Evolutionary conservation across 2,329 filamentous ascomycete genomes (phyloP).

Genomic region (Hysterium pulicare): DNA sequence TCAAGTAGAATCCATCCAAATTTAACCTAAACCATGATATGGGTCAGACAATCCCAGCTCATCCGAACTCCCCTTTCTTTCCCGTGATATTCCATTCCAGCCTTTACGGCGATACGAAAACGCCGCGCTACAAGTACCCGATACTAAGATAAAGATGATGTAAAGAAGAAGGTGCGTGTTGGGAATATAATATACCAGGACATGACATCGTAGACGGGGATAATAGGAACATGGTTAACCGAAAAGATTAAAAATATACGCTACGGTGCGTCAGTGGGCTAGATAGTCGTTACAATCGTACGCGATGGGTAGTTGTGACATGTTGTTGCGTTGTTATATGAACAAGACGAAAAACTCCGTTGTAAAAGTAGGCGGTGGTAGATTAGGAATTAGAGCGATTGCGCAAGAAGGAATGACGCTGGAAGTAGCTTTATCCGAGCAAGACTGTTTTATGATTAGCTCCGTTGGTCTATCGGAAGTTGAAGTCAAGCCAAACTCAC

Average conservation of each 20-base stretch:
- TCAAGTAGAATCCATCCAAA: neutral
- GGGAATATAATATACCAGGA: neutral
- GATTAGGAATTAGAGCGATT: neutral
- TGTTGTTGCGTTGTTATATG: too few relatives aligned
- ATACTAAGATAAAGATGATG: neutral
- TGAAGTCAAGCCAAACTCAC: conserved; percentile 43
- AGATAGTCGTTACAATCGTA: neutral
- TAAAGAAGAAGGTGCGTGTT: neutral
- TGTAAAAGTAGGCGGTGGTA: neutral
- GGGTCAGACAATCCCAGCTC: too few relatives aligned
- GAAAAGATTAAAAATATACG: neutral
- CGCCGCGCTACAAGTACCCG: neutral
- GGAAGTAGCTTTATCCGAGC: neutral
- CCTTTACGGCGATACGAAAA: neutral
- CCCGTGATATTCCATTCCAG: too few relatives aligned
- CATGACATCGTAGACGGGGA: too few relatives aligned
- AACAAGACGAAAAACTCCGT: neutral
- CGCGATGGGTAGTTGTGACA: too few relatives aligned
- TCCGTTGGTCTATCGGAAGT: neutral
- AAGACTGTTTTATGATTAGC: neutral
- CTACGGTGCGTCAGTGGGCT: neutral
- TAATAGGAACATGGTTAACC: neutral
- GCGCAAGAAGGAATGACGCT: too few relatives aligned
- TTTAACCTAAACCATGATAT: neutral
- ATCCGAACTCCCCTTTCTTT: too few relatives aligned